Percentiles rank a stretch among this genome's conserved stretches.
Evolutionary conservation across 208 protist genomes (phyloP).

Genomic region (Herpetomonas samuelpessoai): DNA sequence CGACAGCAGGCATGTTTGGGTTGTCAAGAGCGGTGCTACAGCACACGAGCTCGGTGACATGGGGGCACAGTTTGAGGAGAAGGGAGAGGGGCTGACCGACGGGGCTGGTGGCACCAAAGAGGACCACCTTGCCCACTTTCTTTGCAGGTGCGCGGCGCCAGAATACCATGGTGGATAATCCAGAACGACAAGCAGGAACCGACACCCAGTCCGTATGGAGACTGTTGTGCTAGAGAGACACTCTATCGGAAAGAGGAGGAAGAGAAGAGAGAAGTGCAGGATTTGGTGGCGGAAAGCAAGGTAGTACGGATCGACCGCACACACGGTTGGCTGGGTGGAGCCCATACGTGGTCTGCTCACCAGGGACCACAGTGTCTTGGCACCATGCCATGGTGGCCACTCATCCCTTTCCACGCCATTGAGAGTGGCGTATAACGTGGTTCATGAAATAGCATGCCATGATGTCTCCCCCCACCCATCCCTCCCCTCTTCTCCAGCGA

Average conservation of each 20-base stretch:
- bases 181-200: not conserved
- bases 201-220: not conserved
- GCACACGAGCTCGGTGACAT: constrained; percentile 74
- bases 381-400: too few relatives aligned
- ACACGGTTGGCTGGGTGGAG: too few relatives aligned
- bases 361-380: too few relatives aligned
- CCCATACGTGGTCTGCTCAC: too few relatives aligned
- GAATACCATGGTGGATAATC: constrained; percentile 20
- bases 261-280: not conserved
- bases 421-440: too few relatives aligned
- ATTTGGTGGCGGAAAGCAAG: too few relatives aligned
- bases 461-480: too few relatives aligned
- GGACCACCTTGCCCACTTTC: constrained; percentile 68
- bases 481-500: too few relatives aligned
- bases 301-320: too few relatives aligned
- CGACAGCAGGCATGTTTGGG: constrained; percentile 23
- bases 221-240: constrained; percentile 2
- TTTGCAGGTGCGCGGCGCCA: constrained; percentile 13
- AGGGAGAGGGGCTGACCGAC: constrained; percentile 94
- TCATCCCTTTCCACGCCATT: too few relatives aligned
- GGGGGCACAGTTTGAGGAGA: constrained; percentile 85
- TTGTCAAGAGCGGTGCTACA: constrained; percentile 45
- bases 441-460: too few relatives aligned
- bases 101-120: constrained; percentile 89
- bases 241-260: constrained; percentile 11